A percentile compares a stretch with the other conserved stretches of the same genome.
These are phyloP conservation scores for Rhizodiscina lignyota DNA, from an alignment of 495 filamentous ascomycete genomes.

Conservation along the genomic window DNA sequence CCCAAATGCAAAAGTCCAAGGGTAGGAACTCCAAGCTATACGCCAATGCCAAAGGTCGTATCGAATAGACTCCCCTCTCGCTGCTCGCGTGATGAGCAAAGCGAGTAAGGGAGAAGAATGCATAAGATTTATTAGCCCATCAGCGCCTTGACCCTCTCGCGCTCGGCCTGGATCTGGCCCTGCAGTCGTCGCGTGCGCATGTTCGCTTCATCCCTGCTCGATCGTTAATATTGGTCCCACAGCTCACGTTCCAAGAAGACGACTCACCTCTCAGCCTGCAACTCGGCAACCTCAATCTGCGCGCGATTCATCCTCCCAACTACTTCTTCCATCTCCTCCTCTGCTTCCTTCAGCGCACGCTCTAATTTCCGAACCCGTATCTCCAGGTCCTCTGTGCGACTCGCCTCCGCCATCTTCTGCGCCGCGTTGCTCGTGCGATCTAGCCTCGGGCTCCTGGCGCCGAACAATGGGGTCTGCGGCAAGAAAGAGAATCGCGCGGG, in stretches of 20 bases:
- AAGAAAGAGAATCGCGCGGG: slow-evolving; percentile 24
- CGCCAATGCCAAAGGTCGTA: no score
- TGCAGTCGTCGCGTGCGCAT: slow-evolving; percentile 67
- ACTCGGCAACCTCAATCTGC: slow-evolving; percentile 82
- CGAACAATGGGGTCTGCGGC: slow-evolving; percentile 49
- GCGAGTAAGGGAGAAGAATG: no score
- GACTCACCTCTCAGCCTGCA: slow-evolving; percentile 72
- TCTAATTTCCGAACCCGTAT: slow-evolving; percentile 64
- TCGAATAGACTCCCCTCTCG: no score
- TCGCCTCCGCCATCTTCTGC: slow-evolving; percentile 40
- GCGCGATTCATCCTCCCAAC: slow-evolving; percentile 82
- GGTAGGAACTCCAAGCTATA: no score
- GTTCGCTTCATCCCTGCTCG: slow-evolving; percentile 61
- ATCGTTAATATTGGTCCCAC: slow-evolving; percentile 15
- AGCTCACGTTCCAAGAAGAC: not conserved
- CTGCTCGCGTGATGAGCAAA: no score
- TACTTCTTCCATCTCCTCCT: slow-evolving; percentile 85
- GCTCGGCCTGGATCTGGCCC: slow-evolving; percentile 39
- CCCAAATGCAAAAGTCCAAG: no score
- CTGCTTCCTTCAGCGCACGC: slow-evolving; percentile 61
- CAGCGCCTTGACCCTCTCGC: slow-evolving; percentile 32
- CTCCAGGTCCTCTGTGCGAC: slow-evolving; percentile 57
- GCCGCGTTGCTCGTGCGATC: slow-evolving; percentile 40
- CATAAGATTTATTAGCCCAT: slow-evolving; percentile 8
- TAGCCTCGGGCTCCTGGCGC: slow-evolving; percentile 36